Base-by-base conservation (phyloP, 2,329 filamentous ascomycete genomes). In the Alternaria tenuissima region DNA sequence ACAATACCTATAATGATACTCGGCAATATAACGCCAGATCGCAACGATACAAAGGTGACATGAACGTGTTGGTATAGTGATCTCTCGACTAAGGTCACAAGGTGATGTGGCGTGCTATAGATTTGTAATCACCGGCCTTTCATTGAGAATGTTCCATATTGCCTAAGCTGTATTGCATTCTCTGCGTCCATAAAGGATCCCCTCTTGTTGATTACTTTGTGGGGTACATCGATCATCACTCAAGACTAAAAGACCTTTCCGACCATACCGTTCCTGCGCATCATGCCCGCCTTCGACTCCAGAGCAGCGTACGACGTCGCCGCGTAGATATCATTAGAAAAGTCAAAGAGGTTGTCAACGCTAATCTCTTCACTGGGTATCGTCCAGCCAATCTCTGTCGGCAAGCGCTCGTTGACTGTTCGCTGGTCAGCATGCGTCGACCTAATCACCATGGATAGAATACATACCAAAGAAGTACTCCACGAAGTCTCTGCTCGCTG, bases 361-460 rank as follows among this genome's bases (percentile, higher is more conserved):
- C 28, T 49, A 3, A 57, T 57, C 0, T 18, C 48, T 3, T 32
- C 26, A 5, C 14, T 18, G 5, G 55, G 41, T 2, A 22, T 24
- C n/a, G 36, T 53, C 55, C 55, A 57, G 18, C 48, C 55, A 14
- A 57, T 22, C 5, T 53, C 9, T 4, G 22, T 46, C 5, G 55
- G 48, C 16, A 57, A 43, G 11, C 55, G 55, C 34, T 57, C 55
- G 8, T 53, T 53, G 9, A 53, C 55, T 57, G 14, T 4, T 11
- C 8, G 2, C 12, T 9, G 0, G 16, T 57, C 24, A 57, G 34
- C 11, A 18, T 3, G 9, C 28, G 8, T 30, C 3, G 2, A 26
- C 20, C 11, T 9, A 38, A 7, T 16, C 36, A 3, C 16, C 14
- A 36, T 6, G 4, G 7, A 0, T 42, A 2, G 0, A 16, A 32